Base-by-base conservation (phyloP, 2,329 filamentous ascomycete species). In the Colletotrichum tropicale region DNA sequence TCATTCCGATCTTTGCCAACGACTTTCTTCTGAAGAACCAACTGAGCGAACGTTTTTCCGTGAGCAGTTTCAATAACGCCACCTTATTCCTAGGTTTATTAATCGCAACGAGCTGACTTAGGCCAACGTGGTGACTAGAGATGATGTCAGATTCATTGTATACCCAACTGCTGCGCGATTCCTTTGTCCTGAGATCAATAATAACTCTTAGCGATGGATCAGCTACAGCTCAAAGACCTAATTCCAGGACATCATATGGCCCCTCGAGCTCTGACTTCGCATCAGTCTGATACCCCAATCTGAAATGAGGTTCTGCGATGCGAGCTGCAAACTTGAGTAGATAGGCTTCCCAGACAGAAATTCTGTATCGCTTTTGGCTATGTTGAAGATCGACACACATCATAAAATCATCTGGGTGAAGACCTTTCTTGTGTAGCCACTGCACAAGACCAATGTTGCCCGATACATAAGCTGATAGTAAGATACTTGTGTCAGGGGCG, bases 61-160 rank as follows among this genome's bases (percentile, higher is more conserved):
- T 0, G 36, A 48, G 43, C 43, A 48, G 6, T 48, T 21, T 48
- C 1, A 48, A 48, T 7, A 48, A 5, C 6, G 43, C 6, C 2
- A 1, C 43, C 43, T 48, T 2, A 0, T 48, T 48, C 2, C 2
- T 21, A 6, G 43, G 43, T 4, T 13, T 21, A 0, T 48, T 0
- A 8, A 48, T 13, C 18, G 0, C 2, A 21, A 48, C 10, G 0
- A 48, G n/a, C 43, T 48, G 43, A 12, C 2, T 3, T 48, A 48
- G 0, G 0, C n/a, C 43, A 13, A 48, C 2, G 2, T 48, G 43
- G 1, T 48, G 43, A 21, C n/a, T 48, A 1, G 10, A 21, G 0
- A 21, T 21, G 0, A 48, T 48, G 10, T 13, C 43, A 13, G n/a
- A 5, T 13, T 13, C n/a, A 0, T n/a, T 0, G 0, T 21, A 13